phyloP scores from a whole-genome alignment of 202 grass and related monocot genomes.

The Zoysia matrella region DNA sequence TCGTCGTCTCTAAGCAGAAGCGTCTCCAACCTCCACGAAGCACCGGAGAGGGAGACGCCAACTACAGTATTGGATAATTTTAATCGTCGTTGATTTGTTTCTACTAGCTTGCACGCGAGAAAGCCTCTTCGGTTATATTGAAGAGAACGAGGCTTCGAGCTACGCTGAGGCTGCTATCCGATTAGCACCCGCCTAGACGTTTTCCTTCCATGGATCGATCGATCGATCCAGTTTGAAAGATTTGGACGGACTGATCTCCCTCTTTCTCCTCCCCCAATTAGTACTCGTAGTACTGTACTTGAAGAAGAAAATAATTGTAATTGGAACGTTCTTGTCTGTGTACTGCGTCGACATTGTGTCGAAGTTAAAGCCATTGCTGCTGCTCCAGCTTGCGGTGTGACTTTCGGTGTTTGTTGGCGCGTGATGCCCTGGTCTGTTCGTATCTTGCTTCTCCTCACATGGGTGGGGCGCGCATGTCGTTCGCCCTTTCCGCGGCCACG shows the following conservation, averaged over 20 bases:
- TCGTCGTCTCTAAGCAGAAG: background rate
- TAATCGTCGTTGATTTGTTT: slow-evolving; percentile 12
- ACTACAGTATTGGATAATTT: background rate
- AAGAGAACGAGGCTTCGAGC: slow-evolving; percentile 39
- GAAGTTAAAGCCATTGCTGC: slow-evolving; percentile 25
- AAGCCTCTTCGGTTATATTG: slow-evolving; percentile 51
- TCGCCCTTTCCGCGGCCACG: slow-evolving; percentile 27
- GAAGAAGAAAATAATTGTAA: slow-evolving; percentile 42
- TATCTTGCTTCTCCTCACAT: slow-evolving; percentile 40
- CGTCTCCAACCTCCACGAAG: background rate
- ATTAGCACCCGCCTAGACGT: slow-evolving; percentile 73
- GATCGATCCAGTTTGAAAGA: background rate
- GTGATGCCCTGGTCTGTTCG: slow-evolving; percentile 1
- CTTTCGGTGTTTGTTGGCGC: slow-evolving; percentile 20
- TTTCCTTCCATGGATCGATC: slow-evolving; percentile 43
- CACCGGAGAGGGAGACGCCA: background rate
- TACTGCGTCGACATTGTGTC: background rate
- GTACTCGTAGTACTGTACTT: background rate
- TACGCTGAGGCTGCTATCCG: slow-evolving; percentile 71
- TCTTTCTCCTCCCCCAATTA: background rate
- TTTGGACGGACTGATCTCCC: background rate
- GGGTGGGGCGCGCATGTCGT: slow-evolving; percentile 20
- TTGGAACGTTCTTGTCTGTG: slow-evolving; percentile 15
- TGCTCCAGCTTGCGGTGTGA: background rate
- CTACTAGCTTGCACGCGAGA: slow-evolving; percentile 5